Evolutionary conservation across 441 rosid genomes (phyloP), one percentile per base, ranked within the genome.

Genomic region (Gossypium gossypioides): DNA sequence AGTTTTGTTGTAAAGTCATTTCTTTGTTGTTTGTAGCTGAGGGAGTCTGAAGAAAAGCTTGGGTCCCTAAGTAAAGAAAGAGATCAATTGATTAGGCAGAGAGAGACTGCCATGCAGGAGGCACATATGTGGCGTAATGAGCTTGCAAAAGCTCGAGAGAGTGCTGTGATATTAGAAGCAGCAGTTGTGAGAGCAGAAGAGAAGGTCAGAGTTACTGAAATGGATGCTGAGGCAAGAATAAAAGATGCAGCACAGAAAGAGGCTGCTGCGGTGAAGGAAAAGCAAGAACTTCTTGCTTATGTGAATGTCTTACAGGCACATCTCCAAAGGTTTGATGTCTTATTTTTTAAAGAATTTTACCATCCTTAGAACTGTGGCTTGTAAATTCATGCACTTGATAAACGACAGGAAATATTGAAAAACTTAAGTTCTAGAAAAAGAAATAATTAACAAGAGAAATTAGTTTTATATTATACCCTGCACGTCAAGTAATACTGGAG

Each of bases 141-240:
- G 85, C 92, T 95, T 74, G 97, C 83, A 64, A 95, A 91, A 85
- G 97, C 99, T 76, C 87, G 96, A 81, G 99, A 95, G 63, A 93
- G 80, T 79, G 93, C 75, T 44, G 93, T 92, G 50, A 88, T 92
- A 81, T 81, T 89, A 75, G 99, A 95, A 81, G 99, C 88, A 73
- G 97, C 97, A 57, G 91, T 87, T 74, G 79, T 88, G 51, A 82
- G 97, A 80, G 95, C 93, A 19, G 99, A 92, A 81, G 99, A 92
- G 83, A 92, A 86, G 83, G 96, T 73, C 58, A 87, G 97, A 78
- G 91, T 90, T 76, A 85, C 89, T 18, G 97, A 90, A 77, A 87
- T 91, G 68, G 89, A 80, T 73, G 86, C 89, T 77, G 94, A 84
- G 77, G 85, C 96, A 75, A 91, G 84, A 86, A 74, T 87, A 72